A percentile compares a stretch with the other conserved stretches of the same genome.
Conservation (phyloP, 2,329 filamentous ascomycete genomes). For the Apiospora sp. region DNA sequence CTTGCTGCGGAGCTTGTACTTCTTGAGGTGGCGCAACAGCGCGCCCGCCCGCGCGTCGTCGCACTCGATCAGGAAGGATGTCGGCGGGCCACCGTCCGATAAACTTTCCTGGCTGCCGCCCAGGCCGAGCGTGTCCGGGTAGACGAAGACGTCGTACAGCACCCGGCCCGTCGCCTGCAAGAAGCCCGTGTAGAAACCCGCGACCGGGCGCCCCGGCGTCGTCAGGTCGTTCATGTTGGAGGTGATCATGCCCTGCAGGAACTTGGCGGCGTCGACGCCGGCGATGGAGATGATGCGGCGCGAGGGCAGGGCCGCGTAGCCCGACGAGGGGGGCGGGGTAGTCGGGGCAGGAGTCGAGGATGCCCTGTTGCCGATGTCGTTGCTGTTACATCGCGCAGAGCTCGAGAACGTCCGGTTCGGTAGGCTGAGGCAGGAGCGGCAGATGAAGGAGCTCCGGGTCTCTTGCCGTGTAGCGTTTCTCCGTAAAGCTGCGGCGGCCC, state of each 20-base stretch:
- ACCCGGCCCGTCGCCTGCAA: slow-evolving; percentile 86
- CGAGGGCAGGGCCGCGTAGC: slow-evolving; percentile 68
- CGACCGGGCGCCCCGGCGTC: slow-evolving; percentile 37
- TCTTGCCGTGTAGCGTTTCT: not conserved
- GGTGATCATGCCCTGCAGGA: slow-evolving; percentile 88
- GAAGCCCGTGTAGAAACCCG: slow-evolving; percentile 82
- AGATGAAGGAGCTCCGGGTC: not conserved
- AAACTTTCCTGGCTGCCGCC: slow-evolving; percentile 32
- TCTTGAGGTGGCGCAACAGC: slow-evolving; percentile 77
- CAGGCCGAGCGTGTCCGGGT: slow-evolving; percentile 61
- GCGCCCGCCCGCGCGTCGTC: slow-evolving; percentile 71
- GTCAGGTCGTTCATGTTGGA: slow-evolving; percentile 65
- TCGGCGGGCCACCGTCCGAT: slow-evolving; percentile 26
- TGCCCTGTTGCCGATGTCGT: not conserved
- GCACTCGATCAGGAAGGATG: slow-evolving; percentile 79
- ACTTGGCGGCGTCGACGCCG: slow-evolving; percentile 81
- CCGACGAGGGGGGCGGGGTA: slow-evolving; percentile 54
- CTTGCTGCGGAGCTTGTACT: slow-evolving; percentile 87
- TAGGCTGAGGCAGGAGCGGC: not conserved
- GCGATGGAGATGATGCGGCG: slow-evolving; percentile 81
- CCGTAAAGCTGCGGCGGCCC: not conserved
- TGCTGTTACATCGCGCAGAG: not conserved
- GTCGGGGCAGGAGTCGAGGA: slow-evolving; percentile 26
- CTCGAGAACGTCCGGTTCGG: slow-evolving; percentile 5
- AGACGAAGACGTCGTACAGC: slow-evolving; percentile 89